Evolutionary conservation across 345 rosid genomes (phyloP), one percentile per base, ranked within the genome.

Genomic region (Euphorbia lathyris): DNA sequence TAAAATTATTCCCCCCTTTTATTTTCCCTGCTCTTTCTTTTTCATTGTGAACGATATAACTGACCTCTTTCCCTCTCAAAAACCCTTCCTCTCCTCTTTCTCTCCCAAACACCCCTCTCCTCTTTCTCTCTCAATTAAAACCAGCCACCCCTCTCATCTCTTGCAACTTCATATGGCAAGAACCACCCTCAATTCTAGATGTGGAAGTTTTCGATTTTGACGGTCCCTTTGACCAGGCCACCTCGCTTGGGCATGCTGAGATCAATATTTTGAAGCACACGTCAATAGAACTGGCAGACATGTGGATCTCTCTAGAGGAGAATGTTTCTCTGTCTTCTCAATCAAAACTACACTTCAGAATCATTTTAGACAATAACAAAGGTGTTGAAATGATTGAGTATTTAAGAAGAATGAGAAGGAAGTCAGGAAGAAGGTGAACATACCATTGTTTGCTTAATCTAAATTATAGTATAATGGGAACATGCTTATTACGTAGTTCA

Each of bases 361-460:
- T 91, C 63, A 88, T 91, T 69, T 76, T 91, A 67, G 92, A 93
- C 78, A 94, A 89, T 71, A 87, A 83, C 64, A 87, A 87, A 12
- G 96, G 97, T 61, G 89, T 80, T 67, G 89, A 87, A 75, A 88
- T 90, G 36, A 81, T 91, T 52, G 96, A 87, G 40, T 91, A 87
- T 80, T 78, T 90, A 63, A 83, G 50, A 91, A 85, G 77, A 88
- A 88, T 82, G 98, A 87, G 74, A 94, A 87, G 81, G 98, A 91
- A 85, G 92, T 94, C 9, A 97, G 98, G 55, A 90, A 84, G 87
- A 90, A 90, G 98, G 97, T 90, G 80, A n/a, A n/a, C n/a, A n/a
- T n/a, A n/a, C n/a, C n/a, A n/a, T n/a, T n/a, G n/a, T n/a, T n/a
- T n/a, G n/a, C n/a, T n/a, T n/a, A n/a, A n/a, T n/a, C n/a, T n/a